phyloP scores from a whole-genome alignment of 768 basidiomycete genomes.

The Mrakia blollopis region DNA sequence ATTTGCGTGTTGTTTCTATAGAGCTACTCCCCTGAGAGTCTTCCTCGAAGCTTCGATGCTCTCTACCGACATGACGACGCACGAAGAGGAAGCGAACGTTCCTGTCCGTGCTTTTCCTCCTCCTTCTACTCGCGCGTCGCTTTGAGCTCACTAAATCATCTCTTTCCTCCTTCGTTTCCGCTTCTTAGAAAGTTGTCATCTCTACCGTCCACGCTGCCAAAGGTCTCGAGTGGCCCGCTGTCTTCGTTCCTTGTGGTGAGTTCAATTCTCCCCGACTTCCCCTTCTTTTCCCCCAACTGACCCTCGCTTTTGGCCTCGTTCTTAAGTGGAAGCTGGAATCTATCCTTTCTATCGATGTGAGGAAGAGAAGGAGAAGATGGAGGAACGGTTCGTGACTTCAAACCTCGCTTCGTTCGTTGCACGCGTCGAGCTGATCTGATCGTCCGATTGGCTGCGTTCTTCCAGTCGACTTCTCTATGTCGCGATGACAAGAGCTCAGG shows the following conservation, averaged over 20 bases:
- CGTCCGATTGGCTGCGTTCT: too few species aligned
- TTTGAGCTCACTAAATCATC: background rate
- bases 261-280: background rate
- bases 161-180: background rate
- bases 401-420: too few species aligned
- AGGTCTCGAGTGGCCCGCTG: constrained; percentile 87
- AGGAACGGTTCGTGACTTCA: constrained; percentile 58
- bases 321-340: constrained; percentile 62
- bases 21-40: background rate
- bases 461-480: too few species aligned
- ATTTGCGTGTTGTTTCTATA: background rate
- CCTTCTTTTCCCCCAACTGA: background rate
- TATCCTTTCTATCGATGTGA: constrained; percentile 64
- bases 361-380: constrained; percentile 63
- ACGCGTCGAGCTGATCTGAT: too few species aligned
- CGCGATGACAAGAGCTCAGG: too few species aligned
- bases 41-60: constrained; percentile 21
- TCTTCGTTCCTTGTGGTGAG: constrained; percentile 52
- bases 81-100: constrained; percentile 1
- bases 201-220: constrained; percentile 86
- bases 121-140: background rate
- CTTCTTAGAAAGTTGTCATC: constrained; percentile 67
- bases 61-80: constrained; percentile 8
- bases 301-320: too few species aligned
- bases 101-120: background rate